Conservation (phyloP, 2,329 filamentous ascomycete genomes). For the Sclerotinia borealis region DNA sequence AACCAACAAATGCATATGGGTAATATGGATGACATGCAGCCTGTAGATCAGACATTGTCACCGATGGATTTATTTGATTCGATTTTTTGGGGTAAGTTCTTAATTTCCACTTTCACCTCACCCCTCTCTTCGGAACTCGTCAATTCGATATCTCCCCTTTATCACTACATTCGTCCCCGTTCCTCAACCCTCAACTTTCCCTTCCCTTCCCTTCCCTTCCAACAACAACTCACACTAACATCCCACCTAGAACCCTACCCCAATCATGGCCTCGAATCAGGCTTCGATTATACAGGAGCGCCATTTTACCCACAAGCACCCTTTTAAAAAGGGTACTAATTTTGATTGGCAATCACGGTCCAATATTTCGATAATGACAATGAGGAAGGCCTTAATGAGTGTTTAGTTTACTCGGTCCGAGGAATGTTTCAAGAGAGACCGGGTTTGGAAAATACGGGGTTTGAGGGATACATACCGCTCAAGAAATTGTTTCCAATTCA, state of each 20-base stretch:
- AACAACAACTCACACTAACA: background rate
- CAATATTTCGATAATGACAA: background rate
- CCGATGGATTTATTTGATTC: conserved; percentile 64
- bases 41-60: conserved; percentile 51
- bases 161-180: background rate
- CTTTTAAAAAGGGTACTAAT: background rate
- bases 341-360: background rate
- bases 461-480: background rate
- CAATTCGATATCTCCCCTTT: background rate
- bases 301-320: conserved; percentile 6
- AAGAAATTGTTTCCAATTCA: background rate
- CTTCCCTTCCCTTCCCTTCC: background rate
- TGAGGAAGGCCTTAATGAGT: background rate
- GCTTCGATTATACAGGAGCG: conserved; percentile 7
- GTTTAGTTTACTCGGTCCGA: too few relatives aligned
- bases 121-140: background rate
- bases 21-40: conserved; percentile 37
- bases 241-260: conserved; percentile 7
- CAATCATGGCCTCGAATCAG: conserved; percentile 3
- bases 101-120: background rate
- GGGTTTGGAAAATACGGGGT: too few relatives aligned
- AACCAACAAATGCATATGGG: conserved; percentile 31
- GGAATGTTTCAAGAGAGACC: background rate
- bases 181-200: background rate
- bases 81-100: conserved; percentile 57